Conservation (phyloP, 306 rosid genomes). For the Cicer chorassanicum region DNA sequence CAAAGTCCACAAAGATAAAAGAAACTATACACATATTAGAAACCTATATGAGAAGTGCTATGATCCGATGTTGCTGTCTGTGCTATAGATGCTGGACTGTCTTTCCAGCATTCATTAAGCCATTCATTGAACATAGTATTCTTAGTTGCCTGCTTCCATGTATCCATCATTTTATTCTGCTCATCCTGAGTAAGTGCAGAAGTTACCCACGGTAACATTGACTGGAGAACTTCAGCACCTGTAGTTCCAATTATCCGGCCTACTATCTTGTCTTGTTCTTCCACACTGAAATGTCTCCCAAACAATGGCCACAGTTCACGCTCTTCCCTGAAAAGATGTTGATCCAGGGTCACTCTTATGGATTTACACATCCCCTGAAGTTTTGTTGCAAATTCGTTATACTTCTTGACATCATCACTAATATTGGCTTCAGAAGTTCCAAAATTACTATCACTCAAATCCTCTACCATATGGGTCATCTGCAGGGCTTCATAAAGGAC, state of each 20-base stretch:
- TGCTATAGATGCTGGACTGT: conserved; percentile 62
- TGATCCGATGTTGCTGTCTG: conserved; percentile 61
- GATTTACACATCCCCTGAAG: conserved; percentile 99
- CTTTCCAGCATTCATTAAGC: conserved; percentile 98
- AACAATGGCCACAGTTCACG: conserved; percentile 96
- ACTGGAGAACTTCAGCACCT: conserved; percentile 99
- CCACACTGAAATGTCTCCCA: conserved; percentile 89
- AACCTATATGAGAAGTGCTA: conserved; percentile 64
- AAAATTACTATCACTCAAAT: conserved; percentile 47
- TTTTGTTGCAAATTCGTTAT: conserved; percentile 81
- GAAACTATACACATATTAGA: conserved; percentile 25
- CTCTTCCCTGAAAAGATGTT: conserved; percentile 97
- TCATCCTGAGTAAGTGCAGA: conserved; percentile 97
- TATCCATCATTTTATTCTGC: conserved; percentile 93
- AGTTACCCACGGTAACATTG: conserved; percentile 99
- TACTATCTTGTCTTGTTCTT: conserved; percentile 97
- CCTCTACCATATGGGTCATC: conserved; percentile 48
- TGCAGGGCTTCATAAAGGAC: conserved; percentile 71
- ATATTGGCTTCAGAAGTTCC: conserved; percentile 48
- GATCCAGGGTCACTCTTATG: conserved; percentile 83
- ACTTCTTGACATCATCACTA: conserved; percentile 60
- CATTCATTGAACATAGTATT: conserved; percentile 98
- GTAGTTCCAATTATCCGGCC: conserved; percentile 98
- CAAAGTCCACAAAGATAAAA: conserved; percentile 38
- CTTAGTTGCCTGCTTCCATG: conserved; percentile 98